phyloP scores from a whole-genome alignment of 257 asterid genomes.

The Linderniella brevidens region DNA sequence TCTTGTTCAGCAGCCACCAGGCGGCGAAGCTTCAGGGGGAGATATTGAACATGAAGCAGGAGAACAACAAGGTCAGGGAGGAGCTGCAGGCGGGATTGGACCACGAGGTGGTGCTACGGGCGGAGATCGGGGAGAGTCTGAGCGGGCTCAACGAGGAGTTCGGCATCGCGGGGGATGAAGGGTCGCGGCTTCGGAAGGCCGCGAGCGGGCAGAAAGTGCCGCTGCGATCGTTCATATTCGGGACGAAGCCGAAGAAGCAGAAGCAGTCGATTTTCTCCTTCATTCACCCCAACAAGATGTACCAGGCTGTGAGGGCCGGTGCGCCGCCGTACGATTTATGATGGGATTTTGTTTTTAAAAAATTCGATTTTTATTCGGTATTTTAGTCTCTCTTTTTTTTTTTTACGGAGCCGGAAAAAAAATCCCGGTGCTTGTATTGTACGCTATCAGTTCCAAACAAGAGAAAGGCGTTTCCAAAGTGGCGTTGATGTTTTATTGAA shows the following conservation, averaged over 20 bases:
- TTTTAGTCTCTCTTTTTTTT: too few species aligned
- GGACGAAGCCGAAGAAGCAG: slow-evolving; percentile 52
- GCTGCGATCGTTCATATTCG: slow-evolving; percentile 57
- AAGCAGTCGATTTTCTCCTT: slow-evolving; percentile 55
- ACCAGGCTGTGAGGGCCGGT: slow-evolving; percentile 37
- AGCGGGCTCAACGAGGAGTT: slow-evolving; percentile 48
- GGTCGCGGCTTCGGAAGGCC: slow-evolving; percentile 27
- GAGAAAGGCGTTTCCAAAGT: too few species aligned
- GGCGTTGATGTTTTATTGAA: too few species aligned
- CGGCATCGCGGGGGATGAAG: slow-evolving; percentile 32
- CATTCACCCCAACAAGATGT: slow-evolving; percentile 37
- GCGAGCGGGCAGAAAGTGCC: slow-evolving; percentile 42
- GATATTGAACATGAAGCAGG: slow-evolving; percentile 85
- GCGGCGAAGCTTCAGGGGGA: slow-evolving; percentile 96
- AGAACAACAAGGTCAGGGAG: slow-evolving; percentile 65
- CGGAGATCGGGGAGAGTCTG: slow-evolving; percentile 42
- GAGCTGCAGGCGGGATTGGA: slow-evolving; percentile 56
- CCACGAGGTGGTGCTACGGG: slow-evolving; percentile 40
- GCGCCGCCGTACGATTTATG: too few species aligned
- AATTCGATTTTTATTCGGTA: too few species aligned
- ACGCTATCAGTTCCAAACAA: too few species aligned
- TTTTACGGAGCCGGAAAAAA: too few species aligned
- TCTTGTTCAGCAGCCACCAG: slow-evolving; percentile 60
- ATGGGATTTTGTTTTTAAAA: too few species aligned
- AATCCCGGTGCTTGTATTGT: too few species aligned